phyloP scores from a whole-genome alignment of 2,329 filamentous ascomycete species.

The Purpureocillium lavendulum region DNA sequence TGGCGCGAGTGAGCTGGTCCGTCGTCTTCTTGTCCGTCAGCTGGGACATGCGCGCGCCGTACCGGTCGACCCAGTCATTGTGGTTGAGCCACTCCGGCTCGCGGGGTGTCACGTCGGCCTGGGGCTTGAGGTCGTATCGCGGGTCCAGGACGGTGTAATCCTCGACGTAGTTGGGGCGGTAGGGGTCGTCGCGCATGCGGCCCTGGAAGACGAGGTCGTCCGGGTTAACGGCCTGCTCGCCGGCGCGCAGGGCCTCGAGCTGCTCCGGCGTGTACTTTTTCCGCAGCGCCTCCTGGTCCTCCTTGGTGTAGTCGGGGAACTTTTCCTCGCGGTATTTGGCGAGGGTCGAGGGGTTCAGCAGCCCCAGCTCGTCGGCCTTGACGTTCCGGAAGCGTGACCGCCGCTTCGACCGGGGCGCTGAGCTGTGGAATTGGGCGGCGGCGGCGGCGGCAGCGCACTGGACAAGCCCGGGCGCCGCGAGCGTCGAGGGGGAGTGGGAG shows the following conservation, averaged over 20 bases:
- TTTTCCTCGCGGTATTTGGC: constrained; percentile 34
- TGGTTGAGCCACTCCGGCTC: constrained; percentile 50
- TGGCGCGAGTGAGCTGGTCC: constrained; percentile 31
- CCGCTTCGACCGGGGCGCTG: constrained; percentile 35
- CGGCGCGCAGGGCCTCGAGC: constrained; percentile 71
- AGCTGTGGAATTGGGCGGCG: constrained; percentile 44
- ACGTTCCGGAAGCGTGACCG: constrained; percentile 45
- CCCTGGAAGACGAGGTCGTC: constrained; percentile 69
- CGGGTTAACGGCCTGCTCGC: constrained; percentile 66
- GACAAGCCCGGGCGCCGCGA: constrained; percentile 12
- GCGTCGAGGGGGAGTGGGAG: constrained; percentile 13
- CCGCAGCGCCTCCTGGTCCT: constrained; percentile 54
- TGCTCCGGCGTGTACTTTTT: constrained; percentile 73
- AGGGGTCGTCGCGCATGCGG: constrained; percentile 61
- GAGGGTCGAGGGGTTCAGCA: constrained; percentile 35
- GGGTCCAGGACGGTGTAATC: constrained; percentile 73
- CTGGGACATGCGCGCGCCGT: constrained; percentile 38
- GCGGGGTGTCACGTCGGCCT: constrained; percentile 37
- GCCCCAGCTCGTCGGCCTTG: constrained; percentile 41
- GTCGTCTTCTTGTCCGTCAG: constrained; percentile 34
- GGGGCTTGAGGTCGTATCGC: constrained; percentile 62
- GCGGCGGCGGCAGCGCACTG: no score
- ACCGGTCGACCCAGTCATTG: constrained; percentile 50
- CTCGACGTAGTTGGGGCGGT: constrained; percentile 68
- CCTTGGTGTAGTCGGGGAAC: constrained; percentile 57